These are phyloP conservation scores for Manihot esculenta DNA, from an alignment of 441 rosid species.

Conservation along the genomic window DNA sequence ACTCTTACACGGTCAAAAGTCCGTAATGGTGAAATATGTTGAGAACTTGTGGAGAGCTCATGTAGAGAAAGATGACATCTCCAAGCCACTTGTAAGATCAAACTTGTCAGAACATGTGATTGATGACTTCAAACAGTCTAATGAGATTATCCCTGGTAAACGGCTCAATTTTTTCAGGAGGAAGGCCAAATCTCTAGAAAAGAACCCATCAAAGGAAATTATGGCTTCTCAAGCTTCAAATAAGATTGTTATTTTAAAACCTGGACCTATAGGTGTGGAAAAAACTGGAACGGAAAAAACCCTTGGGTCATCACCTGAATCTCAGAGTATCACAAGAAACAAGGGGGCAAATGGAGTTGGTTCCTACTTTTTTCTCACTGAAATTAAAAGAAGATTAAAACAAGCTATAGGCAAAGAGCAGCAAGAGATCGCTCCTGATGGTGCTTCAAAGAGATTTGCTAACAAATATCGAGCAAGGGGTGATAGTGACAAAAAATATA, in stretches of 20 bases:
- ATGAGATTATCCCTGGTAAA: constrained; percentile 45
- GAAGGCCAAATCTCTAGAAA: constrained; percentile 53
- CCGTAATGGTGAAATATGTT: constrained; percentile 48
- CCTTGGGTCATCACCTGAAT: constrained; percentile 37
- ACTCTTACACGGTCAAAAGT: constrained; percentile 72
- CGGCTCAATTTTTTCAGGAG: constrained; percentile 63
- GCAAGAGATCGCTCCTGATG: constrained; percentile 35
- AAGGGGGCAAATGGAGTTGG: constrained; percentile 45
- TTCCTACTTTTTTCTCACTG: constrained; percentile 64
- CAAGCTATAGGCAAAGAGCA: constrained; percentile 83
- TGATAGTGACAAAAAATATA: constrained; percentile 34
- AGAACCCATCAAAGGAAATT: constrained; percentile 36
- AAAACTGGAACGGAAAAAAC: constrained; percentile 44
- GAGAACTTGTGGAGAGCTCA: constrained; percentile 43
- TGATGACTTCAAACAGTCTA: constrained; percentile 30
- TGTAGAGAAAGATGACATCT: constrained; percentile 40
- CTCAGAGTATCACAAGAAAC: constrained; percentile 35
- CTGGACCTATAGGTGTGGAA: constrained; percentile 47
- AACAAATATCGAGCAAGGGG: constrained; percentile 24
- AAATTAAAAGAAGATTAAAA: constrained; percentile 81
- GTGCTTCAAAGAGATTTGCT: constrained; percentile 26
- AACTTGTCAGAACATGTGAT: constrained; percentile 36
- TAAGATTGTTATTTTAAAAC: constrained; percentile 79
- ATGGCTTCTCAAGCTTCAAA: constrained; percentile 47
- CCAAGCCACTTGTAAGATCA: constrained; percentile 38